Conservation (phyloP, 805 yeast genomes). For the Candida rishiriensis region DNA sequence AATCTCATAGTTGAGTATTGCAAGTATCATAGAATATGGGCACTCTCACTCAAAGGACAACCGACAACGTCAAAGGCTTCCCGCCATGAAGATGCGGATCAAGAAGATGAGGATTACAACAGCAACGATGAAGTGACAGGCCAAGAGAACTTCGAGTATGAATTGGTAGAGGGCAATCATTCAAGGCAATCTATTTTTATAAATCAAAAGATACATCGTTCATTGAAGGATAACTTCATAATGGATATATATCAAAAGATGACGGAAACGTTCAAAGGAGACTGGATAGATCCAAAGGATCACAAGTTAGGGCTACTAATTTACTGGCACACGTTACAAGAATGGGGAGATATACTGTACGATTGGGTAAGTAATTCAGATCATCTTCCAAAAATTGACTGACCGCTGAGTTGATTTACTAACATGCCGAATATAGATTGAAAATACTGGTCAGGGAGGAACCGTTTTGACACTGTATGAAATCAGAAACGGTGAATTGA, state of each 20-base stretch:
- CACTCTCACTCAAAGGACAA: constrained; percentile 37
- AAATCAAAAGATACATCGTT: constrained; percentile 48
- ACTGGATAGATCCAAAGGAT: constrained; percentile 43
- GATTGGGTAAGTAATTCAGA: constrained; percentile 48
- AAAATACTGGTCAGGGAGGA: constrained; percentile 71
- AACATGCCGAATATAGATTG: constrained; percentile 36
- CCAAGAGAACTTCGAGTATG: constrained; percentile 6
- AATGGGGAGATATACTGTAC: constrained; percentile 59
- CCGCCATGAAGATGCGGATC: constrained; percentile 19
- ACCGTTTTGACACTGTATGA: constrained; percentile 81
- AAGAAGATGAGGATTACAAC: constrained; percentile 26
- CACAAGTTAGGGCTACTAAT: constrained; percentile 47
- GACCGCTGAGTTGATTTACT: not conserved
- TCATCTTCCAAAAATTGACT: not conserved
- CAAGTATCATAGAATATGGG: constrained; percentile 50
- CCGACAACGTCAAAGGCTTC: constrained; percentile 14
- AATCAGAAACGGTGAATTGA: constrained; percentile 60
- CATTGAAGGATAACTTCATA: constrained; percentile 50
- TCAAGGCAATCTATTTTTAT: constrained; percentile 37
- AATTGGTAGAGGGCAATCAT: constrained; percentile 10
- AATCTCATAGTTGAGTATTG: constrained; percentile 60
- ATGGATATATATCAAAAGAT: constrained; percentile 53
- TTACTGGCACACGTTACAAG: constrained; percentile 65
- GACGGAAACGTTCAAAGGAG: constrained; percentile 53
- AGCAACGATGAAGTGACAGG: not conserved